phyloP scores from a whole-genome alignment of 1,284 basidiomycete species.

The Irpex sp. region DNA sequence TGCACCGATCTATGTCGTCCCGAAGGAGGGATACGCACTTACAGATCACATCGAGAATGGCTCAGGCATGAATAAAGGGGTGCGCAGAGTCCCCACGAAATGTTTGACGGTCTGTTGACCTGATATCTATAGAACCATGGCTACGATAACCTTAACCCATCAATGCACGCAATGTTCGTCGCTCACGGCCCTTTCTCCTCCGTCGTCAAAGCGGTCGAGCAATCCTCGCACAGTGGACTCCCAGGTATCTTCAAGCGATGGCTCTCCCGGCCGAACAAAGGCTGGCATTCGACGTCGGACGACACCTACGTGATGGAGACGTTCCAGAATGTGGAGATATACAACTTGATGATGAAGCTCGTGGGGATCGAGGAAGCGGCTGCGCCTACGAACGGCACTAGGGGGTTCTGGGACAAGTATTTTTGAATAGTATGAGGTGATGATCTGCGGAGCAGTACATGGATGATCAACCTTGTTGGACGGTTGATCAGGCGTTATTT shows the following conservation, averaged over 20 bases:
- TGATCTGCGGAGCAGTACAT: background rate
- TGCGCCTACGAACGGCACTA: conserved; percentile 73
- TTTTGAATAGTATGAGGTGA: conserved; percentile 33
- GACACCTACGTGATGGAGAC: conserved; percentile 73
- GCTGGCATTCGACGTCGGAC: conserved; percentile 63
- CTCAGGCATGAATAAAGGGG: conserved; percentile 69
- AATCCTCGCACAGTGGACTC: conserved; percentile 22
- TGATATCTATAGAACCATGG: conserved; percentile 61
- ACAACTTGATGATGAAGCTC: conserved; percentile 76
- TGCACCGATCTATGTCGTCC: conserved; percentile 85
- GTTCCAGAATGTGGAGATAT: conserved; percentile 83
- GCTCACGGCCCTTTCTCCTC: conserved; percentile 83
- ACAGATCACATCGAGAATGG: conserved; percentile 62
- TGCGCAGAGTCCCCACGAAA: conserved; percentile 39
- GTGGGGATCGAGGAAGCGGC: conserved; percentile 59
- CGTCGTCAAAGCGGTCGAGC: conserved; percentile 55
- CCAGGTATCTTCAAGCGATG: conserved; percentile 21
- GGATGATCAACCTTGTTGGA: background rate
- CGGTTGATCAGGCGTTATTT: background rate
- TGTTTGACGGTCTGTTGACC: background rate
- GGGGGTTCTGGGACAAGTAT: conserved; percentile 78
- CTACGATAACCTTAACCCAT: conserved; percentile 71
- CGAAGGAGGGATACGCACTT: conserved; percentile 72
- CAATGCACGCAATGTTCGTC: conserved; percentile 90
- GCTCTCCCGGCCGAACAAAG: conserved; percentile 38